Conservation (phyloP, 2,329 filamentous ascomycete species). For the Plenodomus tracheiphilus region DNA sequence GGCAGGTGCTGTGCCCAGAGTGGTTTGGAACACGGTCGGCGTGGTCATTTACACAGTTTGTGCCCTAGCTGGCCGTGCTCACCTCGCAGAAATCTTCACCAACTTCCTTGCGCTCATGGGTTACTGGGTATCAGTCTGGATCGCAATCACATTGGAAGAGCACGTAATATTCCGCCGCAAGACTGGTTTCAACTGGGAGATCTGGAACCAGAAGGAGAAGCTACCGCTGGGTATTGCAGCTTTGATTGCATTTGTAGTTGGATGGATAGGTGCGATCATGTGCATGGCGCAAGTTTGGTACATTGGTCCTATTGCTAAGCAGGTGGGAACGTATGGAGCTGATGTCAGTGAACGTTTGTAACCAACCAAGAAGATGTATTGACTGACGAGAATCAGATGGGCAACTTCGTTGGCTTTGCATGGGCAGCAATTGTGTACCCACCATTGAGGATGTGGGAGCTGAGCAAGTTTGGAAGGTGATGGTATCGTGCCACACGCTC, state of each 20-base stretch:
- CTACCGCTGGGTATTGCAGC: slow-evolving; percentile 67
- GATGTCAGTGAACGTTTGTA: slow-evolving; percentile 50
- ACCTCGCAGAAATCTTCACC: slow-evolving; percentile 66
- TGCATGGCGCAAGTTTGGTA: slow-evolving; percentile 74
- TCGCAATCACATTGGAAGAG: slow-evolving; percentile 65
- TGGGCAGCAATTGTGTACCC: slow-evolving; percentile 63
- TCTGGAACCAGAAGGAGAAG: slow-evolving; percentile 62
- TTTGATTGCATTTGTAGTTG: slow-evolving; percentile 62
- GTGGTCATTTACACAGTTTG: slow-evolving; percentile 67
- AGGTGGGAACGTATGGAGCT: slow-evolving; percentile 61
- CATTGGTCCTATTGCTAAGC: slow-evolving; percentile 63
- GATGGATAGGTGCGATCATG: slow-evolving; percentile 67
- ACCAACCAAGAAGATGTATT: background rate
- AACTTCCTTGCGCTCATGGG: slow-evolving; percentile 73
- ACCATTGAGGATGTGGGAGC: slow-evolving; percentile 56
- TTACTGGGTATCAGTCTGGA: slow-evolving; percentile 70
- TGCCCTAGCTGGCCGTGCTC: slow-evolving; percentile 63
- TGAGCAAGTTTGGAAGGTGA: slow-evolving; percentile 54
- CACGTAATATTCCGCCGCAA: slow-evolving; percentile 63
- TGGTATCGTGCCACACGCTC: background rate
- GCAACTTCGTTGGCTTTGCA: slow-evolving; percentile 62
- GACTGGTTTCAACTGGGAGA: slow-evolving; percentile 60
- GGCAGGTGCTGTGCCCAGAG: slow-evolving; percentile 62
- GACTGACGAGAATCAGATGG: slow-evolving; percentile 48
- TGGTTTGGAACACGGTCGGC: slow-evolving; percentile 66